A percentile compares a stretch with the other conserved stretches of the same genome.
Evolutionary conservation across 2,329 filamentous ascomycete genomes (phyloP).

Genomic region (Aspergillus uvarum): DNA sequence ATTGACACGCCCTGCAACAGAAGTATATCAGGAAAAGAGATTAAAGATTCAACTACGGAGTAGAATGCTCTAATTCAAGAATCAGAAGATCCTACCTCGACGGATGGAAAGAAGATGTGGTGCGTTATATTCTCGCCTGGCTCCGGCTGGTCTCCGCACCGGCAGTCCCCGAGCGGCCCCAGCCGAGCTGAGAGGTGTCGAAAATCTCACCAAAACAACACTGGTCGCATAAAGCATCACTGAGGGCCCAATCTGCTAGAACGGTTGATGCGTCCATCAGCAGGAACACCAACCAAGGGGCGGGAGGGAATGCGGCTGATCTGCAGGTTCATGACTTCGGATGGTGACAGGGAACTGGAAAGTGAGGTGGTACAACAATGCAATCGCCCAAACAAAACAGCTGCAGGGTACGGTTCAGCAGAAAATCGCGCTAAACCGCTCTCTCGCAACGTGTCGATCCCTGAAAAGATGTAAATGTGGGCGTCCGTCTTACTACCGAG

Average conservation of each 20-base stretch:
- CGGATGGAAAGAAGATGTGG: too few species aligned
- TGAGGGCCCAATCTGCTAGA: too few species aligned
- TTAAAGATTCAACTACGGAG: too few species aligned
- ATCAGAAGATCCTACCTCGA: too few species aligned
- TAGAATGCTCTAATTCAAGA: too few species aligned
- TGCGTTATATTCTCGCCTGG: too few species aligned
- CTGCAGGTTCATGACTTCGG: neutral
- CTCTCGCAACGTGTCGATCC: too few species aligned
- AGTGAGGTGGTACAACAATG: neutral
- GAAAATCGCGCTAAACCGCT: too few species aligned
- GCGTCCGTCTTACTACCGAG: neutral
- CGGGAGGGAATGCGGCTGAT: neutral
- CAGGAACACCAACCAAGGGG: neutral
- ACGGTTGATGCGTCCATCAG: too few species aligned
- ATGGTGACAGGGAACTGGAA: neutral
- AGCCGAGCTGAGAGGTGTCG: neutral
- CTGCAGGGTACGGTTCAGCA: neutral
- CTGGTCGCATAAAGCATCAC: too few species aligned
- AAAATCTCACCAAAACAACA: too few species aligned
- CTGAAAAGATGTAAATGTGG: too few species aligned
- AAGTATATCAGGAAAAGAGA: neutral
- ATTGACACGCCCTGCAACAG: slow-evolving; percentile 72
- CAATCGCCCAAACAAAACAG: neutral
- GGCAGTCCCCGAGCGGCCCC: slow-evolving; percentile 21
- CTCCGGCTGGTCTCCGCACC: slow-evolving; percentile 21